A percentile compares a stretch with the other conserved stretches of the same genome.
These are phyloP conservation scores for Gilbertella persicaria DNA, from an alignment of 371 early-diverging fungal species.

Conservation along the genomic window DNA sequence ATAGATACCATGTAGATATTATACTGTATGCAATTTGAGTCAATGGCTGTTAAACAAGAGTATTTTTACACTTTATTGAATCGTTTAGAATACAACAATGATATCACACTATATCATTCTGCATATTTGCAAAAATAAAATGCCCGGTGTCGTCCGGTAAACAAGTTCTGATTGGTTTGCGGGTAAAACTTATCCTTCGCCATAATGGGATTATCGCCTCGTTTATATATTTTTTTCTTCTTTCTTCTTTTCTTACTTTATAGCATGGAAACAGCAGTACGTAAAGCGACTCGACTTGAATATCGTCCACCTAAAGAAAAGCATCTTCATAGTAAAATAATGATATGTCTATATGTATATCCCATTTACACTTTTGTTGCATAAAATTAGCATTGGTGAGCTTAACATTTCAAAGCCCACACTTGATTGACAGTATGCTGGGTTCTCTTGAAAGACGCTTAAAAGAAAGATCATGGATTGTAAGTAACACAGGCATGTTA, in stretches of 20 bases:
- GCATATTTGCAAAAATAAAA: too few relatives aligned
- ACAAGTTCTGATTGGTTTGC: too few relatives aligned
- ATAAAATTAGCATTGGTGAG: constrained; percentile 47
- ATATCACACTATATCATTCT: too few relatives aligned
- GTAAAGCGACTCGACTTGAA: constrained; percentile 80
- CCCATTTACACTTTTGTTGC: constrained; percentile 33
- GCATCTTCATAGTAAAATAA: constrained; percentile 72
- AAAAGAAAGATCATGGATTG: constrained; percentile 79
- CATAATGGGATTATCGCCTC: too few relatives aligned
- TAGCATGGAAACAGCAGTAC: constrained; percentile 76
- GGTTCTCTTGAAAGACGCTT: constrained; percentile 61
- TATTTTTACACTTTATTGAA: too few relatives aligned
- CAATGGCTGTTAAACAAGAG: too few relatives aligned
- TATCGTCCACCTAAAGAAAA: constrained; percentile 80
- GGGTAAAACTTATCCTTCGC: too few relatives aligned
- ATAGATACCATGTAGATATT: too few relatives aligned
- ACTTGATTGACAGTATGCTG: constrained; percentile 51
- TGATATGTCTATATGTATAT: neutral
- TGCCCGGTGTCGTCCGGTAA: too few relatives aligned
- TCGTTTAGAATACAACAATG: too few relatives aligned
- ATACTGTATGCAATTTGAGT: too few relatives aligned
- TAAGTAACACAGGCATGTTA: constrained; percentile 38
- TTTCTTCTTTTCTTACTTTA: neutral
- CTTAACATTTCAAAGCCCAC: constrained; percentile 43
- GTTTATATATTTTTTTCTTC: neutral